Base-by-base conservation (phyloP, 108 stramenopile species). In the Nitzschia sp. region DNA sequence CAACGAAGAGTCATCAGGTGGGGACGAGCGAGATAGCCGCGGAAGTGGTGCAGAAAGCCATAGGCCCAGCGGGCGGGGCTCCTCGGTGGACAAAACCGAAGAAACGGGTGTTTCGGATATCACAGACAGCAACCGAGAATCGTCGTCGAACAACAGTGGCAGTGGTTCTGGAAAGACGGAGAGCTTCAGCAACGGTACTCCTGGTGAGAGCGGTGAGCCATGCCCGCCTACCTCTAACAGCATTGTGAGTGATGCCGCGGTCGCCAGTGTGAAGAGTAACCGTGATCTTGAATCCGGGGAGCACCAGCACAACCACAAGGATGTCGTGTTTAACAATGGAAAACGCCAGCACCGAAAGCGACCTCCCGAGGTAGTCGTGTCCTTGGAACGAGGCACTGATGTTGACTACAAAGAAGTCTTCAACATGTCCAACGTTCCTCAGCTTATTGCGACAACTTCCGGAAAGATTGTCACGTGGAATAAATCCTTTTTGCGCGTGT, bases 371-470 rank as follows among this genome's bases (percentile, higher is more conserved):
- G 75, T 79, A 33, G 59, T 63, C 5, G 66, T 75, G 0, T 77
- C 78, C 0, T 6, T 73, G 24, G 85, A 80, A 46, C 30, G 66
- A 36, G 73, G 68, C 29, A 88, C 91, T 66, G 79, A 79, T 21
- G 62, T 91, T 36, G 84, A 91, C 64, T 94, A 87, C 71, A 73
- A 85, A 67, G 88, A 89, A 62, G 85, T 91, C 3, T 94, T 94
- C 56, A 51, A 74, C 54, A 85, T 84, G 46, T 84, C 84, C 8
- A 91, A 88, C 69, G 72, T 94, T 25, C 93, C 93, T 17, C 93
- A 94, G 68, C 59, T 94, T 4, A 85, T 94, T 68, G 90, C 89
- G 0, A 81, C 86, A 6, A 85, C 88, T 19, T 81, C 90, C 2
- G 93, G 93, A 26, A 75, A 82, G 27, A 87, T 91, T 26, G 79